These are phyloP conservation scores for Calonectria henricotiae DNA, from an alignment of 2,329 filamentous ascomycete genomes.

Conservation along the genomic window DNA sequence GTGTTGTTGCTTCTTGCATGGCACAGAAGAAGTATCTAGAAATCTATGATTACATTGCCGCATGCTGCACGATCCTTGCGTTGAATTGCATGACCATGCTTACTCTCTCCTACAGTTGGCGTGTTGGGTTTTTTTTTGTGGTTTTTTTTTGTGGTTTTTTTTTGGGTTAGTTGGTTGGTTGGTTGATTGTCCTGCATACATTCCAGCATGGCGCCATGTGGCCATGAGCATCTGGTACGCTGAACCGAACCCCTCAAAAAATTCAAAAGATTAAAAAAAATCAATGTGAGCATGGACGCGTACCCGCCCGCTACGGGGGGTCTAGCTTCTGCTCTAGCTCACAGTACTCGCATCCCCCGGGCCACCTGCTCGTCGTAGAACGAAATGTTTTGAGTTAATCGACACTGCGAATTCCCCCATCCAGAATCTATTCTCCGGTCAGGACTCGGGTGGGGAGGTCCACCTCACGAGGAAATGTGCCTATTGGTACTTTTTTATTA, in stretches of 20 bases:
- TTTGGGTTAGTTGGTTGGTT: too few species aligned
- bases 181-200: too few species aligned
- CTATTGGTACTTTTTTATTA: constrained; percentile 3
- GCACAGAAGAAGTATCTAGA: constrained; percentile 9
- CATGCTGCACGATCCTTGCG: neutral
- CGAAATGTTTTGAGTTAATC: neutral
- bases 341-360: neutral
- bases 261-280: too few species aligned
- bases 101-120: neutral
- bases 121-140: neutral
- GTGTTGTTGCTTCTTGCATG: constrained; percentile 10
- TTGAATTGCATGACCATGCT: neutral
- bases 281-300: neutral
- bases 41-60: neutral
- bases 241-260: too few species aligned
- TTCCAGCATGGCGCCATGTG: too few species aligned
- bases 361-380: constrained; percentile 1
- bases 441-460: constrained; percentile 7
- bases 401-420: constrained; percentile 14
- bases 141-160: too few species aligned
- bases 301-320: neutral
- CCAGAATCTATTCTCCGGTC: constrained; percentile 20
- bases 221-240: too few species aligned
- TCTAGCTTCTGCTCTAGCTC: neutral
- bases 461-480: constrained; percentile 3